Conservation (phyloP, 345 rosid genomes). For the Acer yangbiense region DNA sequence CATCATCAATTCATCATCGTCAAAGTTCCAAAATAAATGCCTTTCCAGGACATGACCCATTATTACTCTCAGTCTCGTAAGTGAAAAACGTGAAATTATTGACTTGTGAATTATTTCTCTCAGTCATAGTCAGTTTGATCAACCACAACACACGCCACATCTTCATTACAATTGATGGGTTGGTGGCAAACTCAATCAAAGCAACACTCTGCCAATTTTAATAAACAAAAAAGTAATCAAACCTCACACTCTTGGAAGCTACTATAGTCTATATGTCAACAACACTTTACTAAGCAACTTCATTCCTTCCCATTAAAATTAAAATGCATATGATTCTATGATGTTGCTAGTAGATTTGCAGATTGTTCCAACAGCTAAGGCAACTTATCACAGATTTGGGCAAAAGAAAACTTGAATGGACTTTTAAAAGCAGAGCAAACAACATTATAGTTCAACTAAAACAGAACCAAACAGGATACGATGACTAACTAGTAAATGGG, state of each 20-base stretch:
- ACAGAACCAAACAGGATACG: not conserved
- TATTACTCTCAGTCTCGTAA: not conserved
- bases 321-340: not conserved
- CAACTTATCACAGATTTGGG: not conserved
- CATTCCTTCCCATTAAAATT: too few relatives aligned
- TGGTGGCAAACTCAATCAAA: not conserved
- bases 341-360: not conserved
- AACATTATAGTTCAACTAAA: not conserved
- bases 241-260: not conserved
- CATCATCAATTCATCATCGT: too few relatives aligned
- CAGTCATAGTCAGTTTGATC: not conserved
- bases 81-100: slow-evolving; percentile 20
- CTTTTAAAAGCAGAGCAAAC: not conserved
- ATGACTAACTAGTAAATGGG: not conserved
- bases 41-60: slow-evolving; percentile 4
- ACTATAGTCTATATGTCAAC: too few relatives aligned
- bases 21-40: not conserved
- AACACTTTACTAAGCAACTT: not conserved
- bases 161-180: not conserved
- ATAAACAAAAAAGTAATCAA: not conserved
- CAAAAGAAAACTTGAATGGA: not conserved
- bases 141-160: slow-evolving; percentile 3
- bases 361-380: not conserved
- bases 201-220: not conserved
- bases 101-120: not conserved